Evolutionary conservation across 2,329 filamentous ascomycete species (phyloP).

Genomic region (Fonsecaea pedrosoi): DNA sequence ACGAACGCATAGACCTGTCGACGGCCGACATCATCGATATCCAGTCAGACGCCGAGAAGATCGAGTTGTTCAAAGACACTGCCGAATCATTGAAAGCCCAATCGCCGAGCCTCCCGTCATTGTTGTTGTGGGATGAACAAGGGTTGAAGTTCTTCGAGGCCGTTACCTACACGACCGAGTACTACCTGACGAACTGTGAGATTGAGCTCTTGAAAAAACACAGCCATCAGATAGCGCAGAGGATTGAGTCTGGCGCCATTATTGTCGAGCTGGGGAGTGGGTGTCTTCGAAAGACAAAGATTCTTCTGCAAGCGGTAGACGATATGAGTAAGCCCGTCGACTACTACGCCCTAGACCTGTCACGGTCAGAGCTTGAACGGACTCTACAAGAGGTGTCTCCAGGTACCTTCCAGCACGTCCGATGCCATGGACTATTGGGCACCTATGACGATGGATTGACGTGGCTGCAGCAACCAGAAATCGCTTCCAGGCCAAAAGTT

Average conservation of each 20-base stretch:
- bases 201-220: constrained; percentile 77
- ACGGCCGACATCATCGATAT: constrained; percentile 68
- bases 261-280: constrained; percentile 92
- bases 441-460: constrained; percentile 91
- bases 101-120: constrained; percentile 74
- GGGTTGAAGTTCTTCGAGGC: constrained; percentile 84
- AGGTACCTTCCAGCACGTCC: constrained; percentile 71
- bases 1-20: background rate
- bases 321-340: constrained; percentile 74
- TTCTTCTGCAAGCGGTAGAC: constrained; percentile 84
- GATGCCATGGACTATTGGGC: constrained; percentile 80
- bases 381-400: constrained; percentile 79
- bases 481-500: constrained; percentile 70
- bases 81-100: constrained; percentile 67
- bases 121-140: constrained; percentile 76
- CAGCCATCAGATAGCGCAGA: constrained; percentile 73
- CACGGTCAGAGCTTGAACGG: constrained; percentile 76
- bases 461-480: constrained; percentile 75
- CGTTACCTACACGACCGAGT: constrained; percentile 90
- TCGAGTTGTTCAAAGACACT: constrained; percentile 72
- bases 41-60: constrained; percentile 69
- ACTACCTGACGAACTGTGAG: constrained; percentile 91
- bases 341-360: constrained; percentile 91
- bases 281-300: constrained; percentile 80
- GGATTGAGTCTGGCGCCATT: constrained; percentile 75